These are phyloP conservation scores for Carex myosuroides DNA, from an alignment of 176 grass and related monocot genomes.

Conservation along the genomic window DNA sequence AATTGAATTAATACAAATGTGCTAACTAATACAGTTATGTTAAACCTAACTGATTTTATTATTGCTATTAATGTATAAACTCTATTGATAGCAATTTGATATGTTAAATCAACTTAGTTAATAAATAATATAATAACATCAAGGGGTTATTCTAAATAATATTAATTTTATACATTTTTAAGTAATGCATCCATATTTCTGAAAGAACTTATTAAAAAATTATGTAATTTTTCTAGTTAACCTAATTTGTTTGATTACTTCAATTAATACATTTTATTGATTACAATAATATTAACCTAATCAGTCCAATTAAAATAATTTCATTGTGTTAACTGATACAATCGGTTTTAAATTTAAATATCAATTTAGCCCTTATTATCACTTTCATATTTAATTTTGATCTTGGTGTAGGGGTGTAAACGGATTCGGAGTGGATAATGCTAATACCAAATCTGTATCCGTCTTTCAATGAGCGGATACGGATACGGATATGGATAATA, in stretches of 20 bases:
- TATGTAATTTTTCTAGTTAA: background rate
- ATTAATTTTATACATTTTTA: background rate
- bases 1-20: background rate
- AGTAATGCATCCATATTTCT: background rate
- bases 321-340: background rate
- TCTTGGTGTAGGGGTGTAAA: no score
- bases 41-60: background rate
- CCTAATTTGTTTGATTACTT: background rate
- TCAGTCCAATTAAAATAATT: background rate
- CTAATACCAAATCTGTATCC: no score
- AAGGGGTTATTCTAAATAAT: background rate
- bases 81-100: background rate
- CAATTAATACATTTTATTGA: background rate
- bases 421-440: no score
- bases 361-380: background rate
- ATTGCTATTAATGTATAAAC: background rate
- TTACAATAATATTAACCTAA: background rate
- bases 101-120: background rate
- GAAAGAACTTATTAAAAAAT: background rate
- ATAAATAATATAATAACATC: background rate
- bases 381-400: background rate
- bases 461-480: no score
- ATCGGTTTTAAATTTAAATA: background rate
- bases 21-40: background rate
- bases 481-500: no score